Conservation (phyloP, 495 filamentous ascomycete species). For the Daldinia grandis region DNA sequence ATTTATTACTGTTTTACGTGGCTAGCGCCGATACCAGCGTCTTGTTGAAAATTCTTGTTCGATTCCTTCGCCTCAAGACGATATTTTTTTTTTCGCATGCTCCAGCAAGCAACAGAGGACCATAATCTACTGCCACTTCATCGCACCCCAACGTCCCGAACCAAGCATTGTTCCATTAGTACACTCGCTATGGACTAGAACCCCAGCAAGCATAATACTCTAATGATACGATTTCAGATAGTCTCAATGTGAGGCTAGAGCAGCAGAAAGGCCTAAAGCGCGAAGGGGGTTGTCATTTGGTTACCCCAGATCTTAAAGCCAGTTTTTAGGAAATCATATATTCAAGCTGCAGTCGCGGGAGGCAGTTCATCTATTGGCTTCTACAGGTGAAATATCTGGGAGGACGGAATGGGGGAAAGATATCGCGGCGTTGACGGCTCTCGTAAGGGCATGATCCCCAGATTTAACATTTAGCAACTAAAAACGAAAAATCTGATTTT, state of each 20-base stretch:
- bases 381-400: slow-evolving; percentile 9
- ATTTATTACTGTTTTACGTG: slow-evolving; percentile 19
- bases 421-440: slow-evolving; percentile 19
- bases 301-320: slow-evolving; percentile 6
- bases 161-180: slow-evolving; percentile 19
- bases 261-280: neutral
- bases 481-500: slow-evolving; percentile 9
- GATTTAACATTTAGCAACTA: slow-evolving; percentile 22
- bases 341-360: slow-evolving; percentile 13
- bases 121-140: neutral
- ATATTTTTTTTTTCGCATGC: slow-evolving; percentile 1
- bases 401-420: slow-evolving; percentile 7
- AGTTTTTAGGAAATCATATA: neutral
- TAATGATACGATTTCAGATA: slow-evolving; percentile 26
- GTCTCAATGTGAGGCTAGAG: slow-evolving; percentile 6
- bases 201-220: slow-evolving; percentile 36
- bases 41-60: neutral
- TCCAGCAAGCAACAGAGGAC: neutral
- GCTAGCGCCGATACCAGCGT: slow-evolving; percentile 16
- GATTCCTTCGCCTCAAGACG: neutral
- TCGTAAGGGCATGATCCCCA: slow-evolving; percentile 13
- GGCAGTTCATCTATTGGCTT: slow-evolving; percentile 11
- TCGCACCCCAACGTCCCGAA: slow-evolving; percentile 5
- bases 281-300: neutral
- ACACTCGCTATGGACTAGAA: slow-evolving; percentile 20